Conservation (phyloP, 495 filamentous ascomycete genomes). For the Aspergillus wentii region DNA sequence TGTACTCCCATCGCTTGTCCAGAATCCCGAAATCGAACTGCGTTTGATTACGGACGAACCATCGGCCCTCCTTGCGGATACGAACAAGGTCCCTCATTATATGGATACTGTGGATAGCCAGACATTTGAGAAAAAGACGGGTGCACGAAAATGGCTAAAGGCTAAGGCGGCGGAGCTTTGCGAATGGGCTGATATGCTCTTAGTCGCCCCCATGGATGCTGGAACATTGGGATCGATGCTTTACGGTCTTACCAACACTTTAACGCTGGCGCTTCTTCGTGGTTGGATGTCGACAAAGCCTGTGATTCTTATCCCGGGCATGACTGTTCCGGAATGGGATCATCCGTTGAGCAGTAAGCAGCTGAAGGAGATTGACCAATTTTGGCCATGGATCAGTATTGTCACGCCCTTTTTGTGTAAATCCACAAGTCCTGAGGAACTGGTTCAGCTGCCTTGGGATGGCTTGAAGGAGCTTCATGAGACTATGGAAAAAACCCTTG, state of each 20-base stretch:
- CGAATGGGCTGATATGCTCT: slow-evolving; percentile 82
- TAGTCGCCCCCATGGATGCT: slow-evolving; percentile 79
- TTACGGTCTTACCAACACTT: slow-evolving; percentile 67
- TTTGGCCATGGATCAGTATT: slow-evolving; percentile 78
- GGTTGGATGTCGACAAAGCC: slow-evolving; percentile 82
- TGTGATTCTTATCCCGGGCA: slow-evolving; percentile 74
- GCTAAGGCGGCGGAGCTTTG: slow-evolving; percentile 65
- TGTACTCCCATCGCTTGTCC: slow-evolving; percentile 34
- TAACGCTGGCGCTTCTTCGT: slow-evolving; percentile 68
- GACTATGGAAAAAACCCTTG: slow-evolving; percentile 54
- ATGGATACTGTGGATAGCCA: slow-evolving; percentile 43
- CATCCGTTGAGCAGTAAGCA: slow-evolving; percentile 81
- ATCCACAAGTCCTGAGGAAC: slow-evolving; percentile 49
- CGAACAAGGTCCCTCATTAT: slow-evolving; percentile 42
- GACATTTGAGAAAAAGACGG: slow-evolving; percentile 43
- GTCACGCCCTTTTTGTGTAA: slow-evolving; percentile 69
- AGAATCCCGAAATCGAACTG: slow-evolving; percentile 37
- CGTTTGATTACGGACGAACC: slow-evolving; percentile 45
- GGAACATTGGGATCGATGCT: slow-evolving; percentile 80
- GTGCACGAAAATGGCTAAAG: slow-evolving; percentile 41
- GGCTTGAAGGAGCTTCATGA: slow-evolving; percentile 59
- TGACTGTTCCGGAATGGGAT: slow-evolving; percentile 80
- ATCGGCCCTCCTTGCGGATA: slow-evolving; percentile 36
- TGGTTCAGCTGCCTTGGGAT: slow-evolving; percentile 56
- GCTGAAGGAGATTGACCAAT: slow-evolving; percentile 69